Conservation (phyloP, 768 basidiomycete genomes). For the Pleurotus tuoliensis region DNA sequence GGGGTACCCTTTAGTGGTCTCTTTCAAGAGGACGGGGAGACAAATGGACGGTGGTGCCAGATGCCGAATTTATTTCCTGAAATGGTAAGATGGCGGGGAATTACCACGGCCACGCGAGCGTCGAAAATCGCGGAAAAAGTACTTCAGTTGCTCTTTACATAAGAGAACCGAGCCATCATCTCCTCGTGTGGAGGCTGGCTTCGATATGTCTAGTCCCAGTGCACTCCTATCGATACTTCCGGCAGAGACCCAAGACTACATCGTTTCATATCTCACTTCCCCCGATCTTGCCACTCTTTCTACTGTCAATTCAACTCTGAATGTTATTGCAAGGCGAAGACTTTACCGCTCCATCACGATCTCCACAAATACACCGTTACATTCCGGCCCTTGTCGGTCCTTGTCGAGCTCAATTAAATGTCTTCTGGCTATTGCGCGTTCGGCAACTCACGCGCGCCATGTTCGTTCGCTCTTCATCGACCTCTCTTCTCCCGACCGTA, state of each 20-base stretch:
- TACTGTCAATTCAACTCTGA: background rate
- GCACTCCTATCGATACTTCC: background rate
- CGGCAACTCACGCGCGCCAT: background rate
- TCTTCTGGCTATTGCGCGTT: background rate
- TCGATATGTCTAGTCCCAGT: too few species aligned
- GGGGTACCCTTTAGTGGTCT: too few species aligned
- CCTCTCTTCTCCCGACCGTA: background rate
- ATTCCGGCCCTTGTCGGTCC: background rate
- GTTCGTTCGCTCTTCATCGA: conserved; percentile 1
- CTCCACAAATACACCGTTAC: background rate
- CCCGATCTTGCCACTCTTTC: background rate
- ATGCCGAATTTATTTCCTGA: too few species aligned
- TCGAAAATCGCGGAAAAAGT: too few species aligned
- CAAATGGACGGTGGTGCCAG: too few species aligned
- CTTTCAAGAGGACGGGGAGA: too few species aligned
- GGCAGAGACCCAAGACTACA: conserved; percentile 1
- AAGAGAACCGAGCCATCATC: too few species aligned
- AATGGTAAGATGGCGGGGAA: too few species aligned
- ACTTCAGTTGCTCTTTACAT: too few species aligned
- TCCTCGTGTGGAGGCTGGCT: too few species aligned
- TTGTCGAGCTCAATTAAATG: background rate
- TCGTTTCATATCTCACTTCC: background rate
- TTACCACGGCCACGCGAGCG: too few species aligned
- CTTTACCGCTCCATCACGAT: conserved; percentile 1
- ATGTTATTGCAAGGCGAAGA: background rate